A percentile compares a stretch with the other conserved stretches of the same genome.
Conservation (phyloP, 352 stramenopile genomes). For the Globisporangium ultimum region DNA sequence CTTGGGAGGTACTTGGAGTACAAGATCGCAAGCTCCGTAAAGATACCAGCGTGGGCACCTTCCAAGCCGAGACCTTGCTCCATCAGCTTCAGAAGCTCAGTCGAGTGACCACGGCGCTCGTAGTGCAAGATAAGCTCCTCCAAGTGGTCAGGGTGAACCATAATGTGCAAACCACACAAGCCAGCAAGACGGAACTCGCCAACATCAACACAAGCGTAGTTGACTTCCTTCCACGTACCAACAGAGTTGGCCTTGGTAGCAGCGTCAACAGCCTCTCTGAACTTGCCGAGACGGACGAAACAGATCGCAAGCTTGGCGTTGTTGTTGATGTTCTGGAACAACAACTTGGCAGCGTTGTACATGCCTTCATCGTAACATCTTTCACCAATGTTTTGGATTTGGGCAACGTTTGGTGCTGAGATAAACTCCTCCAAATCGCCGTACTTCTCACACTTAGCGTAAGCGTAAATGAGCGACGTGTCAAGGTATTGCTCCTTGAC, state of each 20-base stretch:
- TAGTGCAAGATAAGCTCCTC: conserved; percentile 99
- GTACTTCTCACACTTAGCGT: conserved; percentile 98
- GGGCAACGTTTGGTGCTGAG: conserved; percentile 97
- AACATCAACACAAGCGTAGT: conserved; percentile 97
- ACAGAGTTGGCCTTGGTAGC: conserved; percentile 99
- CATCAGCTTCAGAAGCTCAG: conserved; percentile 97
- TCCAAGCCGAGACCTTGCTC: conserved; percentile 98
- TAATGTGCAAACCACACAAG: conserved; percentile 98
- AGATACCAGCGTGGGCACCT: conserved; percentile 98
- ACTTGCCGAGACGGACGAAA: conserved; percentile 98
- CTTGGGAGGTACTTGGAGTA: conserved; percentile 99
- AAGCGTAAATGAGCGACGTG: conserved; percentile 99
- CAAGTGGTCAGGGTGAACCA: conserved; percentile 99
- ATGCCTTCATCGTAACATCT: conserved; percentile 98
- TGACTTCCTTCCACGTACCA: conserved; percentile 99
- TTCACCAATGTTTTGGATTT: conserved; percentile 99
- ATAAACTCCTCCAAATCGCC: conserved; percentile 99
- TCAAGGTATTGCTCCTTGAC: conserved; percentile 99
- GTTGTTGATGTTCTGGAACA: conserved; percentile 99
- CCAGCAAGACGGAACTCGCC: conserved; percentile 98
- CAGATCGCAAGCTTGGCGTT: conserved; percentile 99
- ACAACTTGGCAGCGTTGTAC: conserved; percentile 98
- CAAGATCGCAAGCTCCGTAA: conserved; percentile 98
- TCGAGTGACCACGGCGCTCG: conserved; percentile 96
- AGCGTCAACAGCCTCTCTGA: conserved; percentile 98